Evolutionary conservation across 23 red algal genomes (phyloP), one percentile per base, ranked within the genome.

Genomic region (Gracilariopsis chorda): DNA sequence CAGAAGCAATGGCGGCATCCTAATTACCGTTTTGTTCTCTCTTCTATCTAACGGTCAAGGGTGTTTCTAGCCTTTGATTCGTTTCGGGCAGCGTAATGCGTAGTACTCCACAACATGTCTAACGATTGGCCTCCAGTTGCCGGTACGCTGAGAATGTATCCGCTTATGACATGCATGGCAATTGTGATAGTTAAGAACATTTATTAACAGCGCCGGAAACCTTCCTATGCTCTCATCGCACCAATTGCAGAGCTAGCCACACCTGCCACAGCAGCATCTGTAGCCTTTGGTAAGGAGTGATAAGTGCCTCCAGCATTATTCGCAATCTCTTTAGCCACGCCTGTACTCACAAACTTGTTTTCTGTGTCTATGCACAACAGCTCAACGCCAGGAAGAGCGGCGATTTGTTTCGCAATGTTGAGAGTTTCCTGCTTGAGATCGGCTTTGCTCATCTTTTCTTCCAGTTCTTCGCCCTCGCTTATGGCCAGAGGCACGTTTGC

Each of bases 291-390:
- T 40, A 99, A 69, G 61, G 95, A 96, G 48, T 99, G 90, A 74
- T 99, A 99, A 52, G 88, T 85, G 47, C 97, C 97, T 25, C 90
- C 65, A 7, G 97, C 97, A 42, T 42, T 57, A 1, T 94, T 65
- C 14, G 97, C 97, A 60, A 99, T 76, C 45, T 99, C 97, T 37
- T 94, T 96, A 12, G 97, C 97, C n/a, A 99, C 41, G 45, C 97
- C 97, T 8, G 97, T 99, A 51, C 87, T 93, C 29, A 99, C 97
- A 91, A 99, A 99, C 61, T 99, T 95, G 78, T 99, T 99, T 68
- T 99, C 97, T 1, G 92, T 99, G 81, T 99, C 97, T 42, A 99
- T 96, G 49, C 93, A 95, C 32, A 99, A 36, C 10, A 99, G 61
- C 12, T 87, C 61, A 29, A 99, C 63, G 20, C 94, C 94, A 41